Evolutionary conservation across 2,329 filamentous ascomycete genomes (phyloP).

Genomic region (Alternaria metachromatica): DNA sequence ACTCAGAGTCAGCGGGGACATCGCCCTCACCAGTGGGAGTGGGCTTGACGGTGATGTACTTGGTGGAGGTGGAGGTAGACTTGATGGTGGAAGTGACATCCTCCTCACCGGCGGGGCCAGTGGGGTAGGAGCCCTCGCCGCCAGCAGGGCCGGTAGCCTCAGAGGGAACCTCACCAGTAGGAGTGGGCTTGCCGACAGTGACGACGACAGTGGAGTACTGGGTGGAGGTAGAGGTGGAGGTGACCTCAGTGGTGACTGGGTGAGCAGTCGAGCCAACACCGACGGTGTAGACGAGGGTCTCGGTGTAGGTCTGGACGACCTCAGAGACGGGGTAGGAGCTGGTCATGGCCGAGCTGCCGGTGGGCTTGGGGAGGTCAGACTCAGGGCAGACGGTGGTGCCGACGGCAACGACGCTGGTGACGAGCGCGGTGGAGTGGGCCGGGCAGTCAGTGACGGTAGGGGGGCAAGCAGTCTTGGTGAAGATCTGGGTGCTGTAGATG

Average conservation of each 20-base stretch:
- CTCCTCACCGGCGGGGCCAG: conserved; percentile 3
- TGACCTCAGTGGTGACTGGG: conserved; percentile 51
- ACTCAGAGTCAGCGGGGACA: conserved; percentile 1
- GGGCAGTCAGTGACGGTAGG: conserved; percentile 15
- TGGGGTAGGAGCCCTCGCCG: conserved; percentile 5
- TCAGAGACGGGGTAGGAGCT: conserved; percentile 32
- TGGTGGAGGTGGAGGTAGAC: conserved; percentile 41
- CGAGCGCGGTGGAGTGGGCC: conserved; percentile 37
- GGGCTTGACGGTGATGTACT: conserved; percentile 39
- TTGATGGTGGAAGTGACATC: conserved; percentile 47
- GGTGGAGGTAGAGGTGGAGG: conserved; percentile 40
- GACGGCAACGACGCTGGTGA: conserved; percentile 51
- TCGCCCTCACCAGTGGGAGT: conserved; percentile 5
- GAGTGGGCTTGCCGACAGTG: conserved; percentile 22
- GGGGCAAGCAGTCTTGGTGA: conserved; percentile 36
- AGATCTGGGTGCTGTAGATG: conserved; percentile 53
- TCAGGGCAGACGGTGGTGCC: conserved; percentile 55
- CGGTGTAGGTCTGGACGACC: conserved; percentile 46
- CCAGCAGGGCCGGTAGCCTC: conserved; percentile 15
- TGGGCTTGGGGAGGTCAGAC: conserved; percentile 22
- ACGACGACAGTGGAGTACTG: conserved; percentile 42
- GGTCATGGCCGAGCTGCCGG: conserved; percentile 20
- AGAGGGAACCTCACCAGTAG: conserved; percentile 2
- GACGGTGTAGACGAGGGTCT: conserved; percentile 54
- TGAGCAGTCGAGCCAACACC: conserved; percentile 52